These are phyloP conservation scores for Aethionema arabicum DNA, from an alignment of 345 rosid genomes.

Conservation along the genomic window DNA sequence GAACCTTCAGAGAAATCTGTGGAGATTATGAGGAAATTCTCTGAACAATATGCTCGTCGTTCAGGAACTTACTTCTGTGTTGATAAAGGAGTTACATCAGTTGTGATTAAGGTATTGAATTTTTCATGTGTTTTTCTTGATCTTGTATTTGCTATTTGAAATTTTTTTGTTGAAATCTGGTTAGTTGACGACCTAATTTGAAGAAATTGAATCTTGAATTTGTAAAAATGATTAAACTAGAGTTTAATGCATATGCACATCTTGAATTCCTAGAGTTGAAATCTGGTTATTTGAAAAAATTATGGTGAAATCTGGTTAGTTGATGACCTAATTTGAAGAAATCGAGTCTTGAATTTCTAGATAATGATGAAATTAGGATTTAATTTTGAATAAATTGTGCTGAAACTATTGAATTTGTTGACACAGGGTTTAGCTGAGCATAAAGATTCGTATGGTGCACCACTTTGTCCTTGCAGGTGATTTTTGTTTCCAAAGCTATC, in stretches of 20 bases:
- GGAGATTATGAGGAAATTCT: slow-evolving; percentile 96
- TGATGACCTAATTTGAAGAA: too few relatives aligned
- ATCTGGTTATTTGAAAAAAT: too few relatives aligned
- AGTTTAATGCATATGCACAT: background rate
- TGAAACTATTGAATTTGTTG: background rate
- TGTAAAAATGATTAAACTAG: background rate
- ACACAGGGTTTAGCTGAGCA: slow-evolving; percentile 91
- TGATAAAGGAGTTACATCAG: slow-evolving; percentile 93
- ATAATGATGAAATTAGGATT: too few relatives aligned
- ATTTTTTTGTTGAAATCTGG: background rate
- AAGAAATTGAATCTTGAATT: background rate
- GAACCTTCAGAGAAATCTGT: slow-evolving; percentile 89
- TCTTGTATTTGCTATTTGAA: too few relatives aligned
- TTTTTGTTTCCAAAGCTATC: slow-evolving; percentile 7
- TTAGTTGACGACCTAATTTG: too few relatives aligned
- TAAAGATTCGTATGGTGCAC: slow-evolving; percentile 89
- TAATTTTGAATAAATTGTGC: too few relatives aligned
- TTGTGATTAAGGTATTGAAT: slow-evolving; percentile 75
- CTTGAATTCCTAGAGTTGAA: background rate
- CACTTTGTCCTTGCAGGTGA: slow-evolving; percentile 89
- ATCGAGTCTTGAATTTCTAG: too few relatives aligned
- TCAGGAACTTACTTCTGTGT: slow-evolving; percentile 93
- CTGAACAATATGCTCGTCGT: slow-evolving; percentile 91
- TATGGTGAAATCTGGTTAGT: too few relatives aligned
- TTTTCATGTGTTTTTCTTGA: background rate